phyloP scores from a whole-genome alignment of 805 yeast genomes.

The Suhomyces vadensis region DNA sequence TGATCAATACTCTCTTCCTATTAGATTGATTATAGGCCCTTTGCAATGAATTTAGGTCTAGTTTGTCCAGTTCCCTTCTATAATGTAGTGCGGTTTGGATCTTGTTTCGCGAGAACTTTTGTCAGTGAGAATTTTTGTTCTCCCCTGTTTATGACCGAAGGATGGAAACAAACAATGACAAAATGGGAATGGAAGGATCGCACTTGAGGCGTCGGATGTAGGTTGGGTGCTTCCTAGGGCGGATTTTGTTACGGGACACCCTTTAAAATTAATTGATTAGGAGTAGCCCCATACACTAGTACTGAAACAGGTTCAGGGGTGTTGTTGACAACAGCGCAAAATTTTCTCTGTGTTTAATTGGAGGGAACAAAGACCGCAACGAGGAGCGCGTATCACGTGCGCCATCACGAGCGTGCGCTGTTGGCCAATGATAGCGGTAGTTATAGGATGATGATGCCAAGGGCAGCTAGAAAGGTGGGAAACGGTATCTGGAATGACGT shows the following conservation, averaged over 20 bases:
- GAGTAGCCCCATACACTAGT: slow-evolving; percentile 10
- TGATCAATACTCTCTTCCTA: slow-evolving; percentile 1
- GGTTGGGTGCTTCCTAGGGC: slow-evolving; percentile 3
- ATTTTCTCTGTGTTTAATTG: slow-evolving; percentile 8
- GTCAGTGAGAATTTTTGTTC: slow-evolving; percentile 19
- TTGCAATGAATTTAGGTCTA: background rate
- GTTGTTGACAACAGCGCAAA: slow-evolving; percentile 11
- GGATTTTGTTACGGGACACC: slow-evolving; percentile 4
- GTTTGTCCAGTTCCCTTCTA: slow-evolving; percentile 3
- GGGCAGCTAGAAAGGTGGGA: too few relatives aligned
- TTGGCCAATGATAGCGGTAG: background rate
- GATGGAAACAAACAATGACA: background rate
- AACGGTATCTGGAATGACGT: too few relatives aligned
- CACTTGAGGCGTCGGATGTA: slow-evolving; percentile 8
- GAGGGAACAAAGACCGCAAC: background rate
- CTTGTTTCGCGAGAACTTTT: slow-evolving; percentile 14
- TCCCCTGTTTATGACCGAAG: slow-evolving; percentile 8
- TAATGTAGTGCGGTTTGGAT: slow-evolving; percentile 29
- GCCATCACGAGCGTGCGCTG: background rate
- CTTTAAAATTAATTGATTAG: slow-evolving; percentile 15
- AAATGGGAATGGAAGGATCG: slow-evolving; percentile 1
- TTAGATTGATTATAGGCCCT: slow-evolving; percentile 3
- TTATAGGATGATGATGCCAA: too few relatives aligned
- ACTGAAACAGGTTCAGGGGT: slow-evolving; percentile 4
- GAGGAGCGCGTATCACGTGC: slow-evolving; percentile 2